Percentiles rank a stretch among this genome's conserved stretches.
phyloP scores from a whole-genome alignment of 2,329 filamentous ascomycete genomes.

The Aspergillus cejpii region DNA sequence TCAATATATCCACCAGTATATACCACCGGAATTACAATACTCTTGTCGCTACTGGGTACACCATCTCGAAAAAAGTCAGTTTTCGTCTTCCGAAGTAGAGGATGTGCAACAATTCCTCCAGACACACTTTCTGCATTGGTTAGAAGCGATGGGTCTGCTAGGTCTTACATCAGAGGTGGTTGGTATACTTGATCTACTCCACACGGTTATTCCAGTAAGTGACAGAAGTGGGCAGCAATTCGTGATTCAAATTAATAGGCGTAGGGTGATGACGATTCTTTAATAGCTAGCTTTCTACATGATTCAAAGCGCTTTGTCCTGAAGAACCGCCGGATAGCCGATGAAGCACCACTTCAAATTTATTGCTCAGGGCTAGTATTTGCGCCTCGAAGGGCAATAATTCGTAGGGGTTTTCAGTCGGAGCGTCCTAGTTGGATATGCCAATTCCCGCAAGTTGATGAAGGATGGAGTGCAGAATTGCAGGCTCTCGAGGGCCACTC shows the following conservation, averaged over 20 bases:
- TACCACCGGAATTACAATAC: conserved; percentile 5
- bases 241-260: conserved; percentile 2
- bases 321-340: conserved; percentile 21
- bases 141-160: conserved; percentile 22
- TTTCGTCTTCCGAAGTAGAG: conserved; percentile 1
- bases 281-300: conserved; percentile 20
- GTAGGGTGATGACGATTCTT: conserved; percentile 7
- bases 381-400: conserved; percentile 21
- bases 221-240: too few species aligned
- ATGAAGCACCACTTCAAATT: conserved; percentile 31
- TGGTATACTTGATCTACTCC: conserved; percentile 12
- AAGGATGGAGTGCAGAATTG: conserved; percentile 5
- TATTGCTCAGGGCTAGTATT: conserved; percentile 33
- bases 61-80: conserved; percentile 4
- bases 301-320: conserved; percentile 31
- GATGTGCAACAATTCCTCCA: conserved; percentile 15
- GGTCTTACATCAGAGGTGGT: conserved; percentile 14
- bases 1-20: conserved; percentile 7
- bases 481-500: conserved; percentile 15
- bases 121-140: conserved; percentile 24
- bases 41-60: conserved; percentile 4
- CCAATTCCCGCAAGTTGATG: conserved; percentile 6
- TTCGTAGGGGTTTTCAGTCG: conserved; percentile 20
- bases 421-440: conserved; percentile 15
- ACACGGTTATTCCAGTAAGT: conserved; percentile 10